These are phyloP conservation scores for Selaginella tamariscina DNA, from an alignment of 75 land plant species.

Conservation along the genomic window DNA sequence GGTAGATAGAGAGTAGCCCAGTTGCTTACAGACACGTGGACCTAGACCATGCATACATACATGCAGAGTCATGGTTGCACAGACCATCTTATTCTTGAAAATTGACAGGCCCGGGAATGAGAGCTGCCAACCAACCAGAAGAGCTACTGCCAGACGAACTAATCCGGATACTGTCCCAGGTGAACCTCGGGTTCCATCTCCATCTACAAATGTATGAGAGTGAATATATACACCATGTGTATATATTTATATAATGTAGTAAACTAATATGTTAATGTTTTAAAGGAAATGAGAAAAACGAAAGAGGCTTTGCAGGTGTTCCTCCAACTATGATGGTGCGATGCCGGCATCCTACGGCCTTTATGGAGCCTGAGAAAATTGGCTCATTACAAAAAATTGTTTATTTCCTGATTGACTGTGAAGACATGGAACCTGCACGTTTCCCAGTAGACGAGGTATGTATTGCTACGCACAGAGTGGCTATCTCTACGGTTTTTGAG, in stretches of 20 bases:
- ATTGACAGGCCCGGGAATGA: not conserved
- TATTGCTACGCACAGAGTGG: too few species aligned
- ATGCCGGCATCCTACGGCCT: slow-evolving; percentile 29
- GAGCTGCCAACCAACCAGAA: not conserved
- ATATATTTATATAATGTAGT: too few species aligned
- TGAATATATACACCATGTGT: too few species aligned
- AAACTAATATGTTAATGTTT: too few species aligned
- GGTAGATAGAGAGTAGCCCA: too few species aligned
- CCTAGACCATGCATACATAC: too few species aligned
- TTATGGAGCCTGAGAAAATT: slow-evolving; percentile 28
- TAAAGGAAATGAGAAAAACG: too few species aligned
- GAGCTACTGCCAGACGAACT: slow-evolving; percentile 23
- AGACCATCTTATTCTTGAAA: too few species aligned
- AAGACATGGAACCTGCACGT: slow-evolving; percentile 78
- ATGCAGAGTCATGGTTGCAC: too few species aligned
- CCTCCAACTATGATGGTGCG: slow-evolving; percentile 78
- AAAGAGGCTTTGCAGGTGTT: slow-evolving; percentile 73
- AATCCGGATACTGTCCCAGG: slow-evolving; percentile 27
- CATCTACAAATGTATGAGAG: too few species aligned
- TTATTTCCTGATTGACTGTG: slow-evolving; percentile 61
- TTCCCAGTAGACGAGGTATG: slow-evolving; percentile 71
- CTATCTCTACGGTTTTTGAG: too few species aligned
- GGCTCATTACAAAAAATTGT: slow-evolving; percentile 84
- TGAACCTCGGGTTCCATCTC: slow-evolving; percentile 43
- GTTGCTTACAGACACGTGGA: too few species aligned